Percentiles rank a stretch among this genome's conserved stretches.
These are phyloP conservation scores for Candida koratica DNA, from an alignment of 805 yeast species.

Conservation along the genomic window DNA sequence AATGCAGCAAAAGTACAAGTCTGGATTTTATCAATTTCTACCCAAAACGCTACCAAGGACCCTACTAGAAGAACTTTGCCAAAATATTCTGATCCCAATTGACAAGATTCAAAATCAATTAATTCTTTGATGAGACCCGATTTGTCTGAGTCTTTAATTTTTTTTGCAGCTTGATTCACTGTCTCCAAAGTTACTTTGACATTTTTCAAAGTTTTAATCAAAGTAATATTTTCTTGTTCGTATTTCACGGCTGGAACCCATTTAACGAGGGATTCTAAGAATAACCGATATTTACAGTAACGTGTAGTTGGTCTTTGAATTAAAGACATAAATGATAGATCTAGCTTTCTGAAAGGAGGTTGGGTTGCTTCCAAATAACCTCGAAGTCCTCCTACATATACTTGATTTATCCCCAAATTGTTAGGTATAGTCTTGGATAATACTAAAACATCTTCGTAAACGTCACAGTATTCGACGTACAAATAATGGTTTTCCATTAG, in stretches of 20 bases:
- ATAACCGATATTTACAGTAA: constrained; percentile 46
- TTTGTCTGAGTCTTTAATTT: constrained; percentile 1
- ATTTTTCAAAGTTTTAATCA: not conserved
- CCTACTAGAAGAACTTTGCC: constrained; percentile 46
- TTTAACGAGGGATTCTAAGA: constrained; percentile 36
- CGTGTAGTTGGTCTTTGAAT: constrained; percentile 52
- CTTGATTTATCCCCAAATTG: not conserved
- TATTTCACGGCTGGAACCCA: no score
- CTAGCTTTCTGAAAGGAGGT: constrained; percentile 31
- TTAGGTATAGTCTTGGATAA: constrained; percentile 4
- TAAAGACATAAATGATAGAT: constrained; percentile 51
- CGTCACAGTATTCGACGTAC: constrained; percentile 14
- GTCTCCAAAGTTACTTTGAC: constrained; percentile 9
- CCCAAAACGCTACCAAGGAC: constrained; percentile 39
- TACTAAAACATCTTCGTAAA: constrained; percentile 12
- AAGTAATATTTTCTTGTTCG: not conserved
- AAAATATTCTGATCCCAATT: constrained; percentile 19
- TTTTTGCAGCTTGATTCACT: constrained; percentile 8
- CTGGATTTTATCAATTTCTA: constrained; percentile 18
- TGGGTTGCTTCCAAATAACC: constrained; percentile 42
- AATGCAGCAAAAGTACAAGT: constrained; percentile 29
- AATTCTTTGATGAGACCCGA: constrained; percentile 2
- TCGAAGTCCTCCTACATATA: constrained; percentile 31
- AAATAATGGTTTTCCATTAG: constrained; percentile 7
- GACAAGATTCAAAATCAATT: constrained; percentile 6